Percentiles rank a stretch among this genome's conserved stretches.
Evolutionary conservation across 345 rosid species (phyloP).

Genomic region (Sisymbrium altissimum): DNA sequence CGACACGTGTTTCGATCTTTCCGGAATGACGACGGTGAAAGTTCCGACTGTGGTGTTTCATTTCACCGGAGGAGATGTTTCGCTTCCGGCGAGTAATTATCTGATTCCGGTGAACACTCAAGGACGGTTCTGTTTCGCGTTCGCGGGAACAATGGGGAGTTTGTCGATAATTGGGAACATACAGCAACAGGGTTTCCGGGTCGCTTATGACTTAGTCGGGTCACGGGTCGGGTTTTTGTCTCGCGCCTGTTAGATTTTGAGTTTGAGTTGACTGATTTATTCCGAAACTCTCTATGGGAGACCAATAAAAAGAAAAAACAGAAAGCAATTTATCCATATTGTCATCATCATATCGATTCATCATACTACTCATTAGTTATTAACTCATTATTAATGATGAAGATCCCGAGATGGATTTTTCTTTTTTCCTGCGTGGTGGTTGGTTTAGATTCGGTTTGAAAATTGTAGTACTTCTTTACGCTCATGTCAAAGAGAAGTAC

Average conservation of each 20-base stretch:
- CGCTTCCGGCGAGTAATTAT: slow-evolving; percentile 87
- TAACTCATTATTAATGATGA: neutral
- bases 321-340: neutral
- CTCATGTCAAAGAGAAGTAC: neutral
- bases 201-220: slow-evolving; percentile 66
- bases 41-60: slow-evolving; percentile 83
- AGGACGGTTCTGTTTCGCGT: slow-evolving; percentile 89
- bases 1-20: slow-evolving; percentile 75
- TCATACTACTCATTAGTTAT: slow-evolving; percentile 11
- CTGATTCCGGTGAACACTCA: slow-evolving; percentile 68
- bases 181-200: slow-evolving; percentile 95
- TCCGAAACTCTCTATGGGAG: slow-evolving; percentile 5
- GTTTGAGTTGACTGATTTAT: slow-evolving; percentile 13
- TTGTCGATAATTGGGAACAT: slow-evolving; percentile 87
- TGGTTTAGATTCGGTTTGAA: neutral
- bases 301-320: neutral
- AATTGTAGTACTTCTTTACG: neutral
- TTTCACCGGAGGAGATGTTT: slow-evolving; percentile 57
- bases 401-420: slow-evolving; percentile 8
- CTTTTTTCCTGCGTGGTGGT: neutral
- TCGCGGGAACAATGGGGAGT: slow-evolving; percentile 86
- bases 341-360: neutral
- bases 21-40: slow-evolving; percentile 57
- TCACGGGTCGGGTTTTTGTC: slow-evolving; percentile 83
- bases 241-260: slow-evolving; percentile 52